Evolutionary conservation across 768 basidiomycete species (phyloP).

Genomic region (Podaxis sp.): DNA sequence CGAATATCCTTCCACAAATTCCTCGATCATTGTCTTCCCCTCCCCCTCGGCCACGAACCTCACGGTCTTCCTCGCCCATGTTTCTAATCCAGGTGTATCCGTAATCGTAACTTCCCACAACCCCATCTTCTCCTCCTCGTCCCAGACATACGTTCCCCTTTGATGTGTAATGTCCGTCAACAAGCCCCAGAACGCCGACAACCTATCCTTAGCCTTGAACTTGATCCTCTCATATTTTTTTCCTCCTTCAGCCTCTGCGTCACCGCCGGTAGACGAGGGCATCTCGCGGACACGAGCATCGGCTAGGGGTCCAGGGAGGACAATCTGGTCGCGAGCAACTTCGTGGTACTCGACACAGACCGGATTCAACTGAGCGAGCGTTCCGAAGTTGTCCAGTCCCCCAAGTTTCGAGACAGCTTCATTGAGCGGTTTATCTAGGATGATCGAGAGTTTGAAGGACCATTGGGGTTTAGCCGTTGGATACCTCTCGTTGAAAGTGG

Average conservation of each 20-base stretch:
- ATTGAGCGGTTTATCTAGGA: not conserved
- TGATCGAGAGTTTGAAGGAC: constrained; percentile 2
- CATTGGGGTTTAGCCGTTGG: not conserved
- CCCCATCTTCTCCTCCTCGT: not conserved
- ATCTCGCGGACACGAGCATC: constrained; percentile 2
- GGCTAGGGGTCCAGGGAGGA: not conserved
- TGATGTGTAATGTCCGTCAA: not conserved
- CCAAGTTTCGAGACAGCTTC: not conserved
- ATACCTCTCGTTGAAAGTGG: not conserved
- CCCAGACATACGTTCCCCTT: constrained; percentile 9
- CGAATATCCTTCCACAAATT: constrained; percentile 12
- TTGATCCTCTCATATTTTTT: not conserved
- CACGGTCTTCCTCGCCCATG: constrained; percentile 9
- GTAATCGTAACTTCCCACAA: constrained; percentile 8
- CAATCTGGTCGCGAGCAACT: not conserved
- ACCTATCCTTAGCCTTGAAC: constrained; percentile 2
- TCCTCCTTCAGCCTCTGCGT: not conserved
- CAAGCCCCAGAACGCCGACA: constrained; percentile 6
- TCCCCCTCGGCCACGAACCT: not conserved
- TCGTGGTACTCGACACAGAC: constrained; percentile 6
- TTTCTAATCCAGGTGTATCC: constrained; percentile 2
- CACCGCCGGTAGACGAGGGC: not conserved
- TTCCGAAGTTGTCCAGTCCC: not conserved
- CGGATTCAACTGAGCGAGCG: not conserved
- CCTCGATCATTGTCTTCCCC: constrained; percentile 3